phyloP scores from a whole-genome alignment of 108 stramenopile genomes.

The Fragilaria crotonensis region DNA sequence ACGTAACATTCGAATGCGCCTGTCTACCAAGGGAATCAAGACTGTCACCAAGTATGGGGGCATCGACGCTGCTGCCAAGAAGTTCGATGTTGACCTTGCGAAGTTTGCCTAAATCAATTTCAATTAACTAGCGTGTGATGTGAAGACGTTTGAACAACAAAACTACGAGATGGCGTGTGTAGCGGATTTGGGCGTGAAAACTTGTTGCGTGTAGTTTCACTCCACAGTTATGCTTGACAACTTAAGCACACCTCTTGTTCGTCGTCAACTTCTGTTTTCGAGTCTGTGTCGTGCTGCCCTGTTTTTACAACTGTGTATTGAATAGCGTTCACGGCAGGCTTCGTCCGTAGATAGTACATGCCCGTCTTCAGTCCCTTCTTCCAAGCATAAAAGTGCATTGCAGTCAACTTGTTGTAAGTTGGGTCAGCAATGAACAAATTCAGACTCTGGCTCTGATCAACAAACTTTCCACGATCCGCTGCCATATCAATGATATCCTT shows the following conservation, averaged over 20 bases:
- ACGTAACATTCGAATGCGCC: slow-evolving; percentile 72
- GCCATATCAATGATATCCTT: slow-evolving; percentile 93
- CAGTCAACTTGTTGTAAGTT: slow-evolving; percentile 85
- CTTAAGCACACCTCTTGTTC: slow-evolving; percentile 22
- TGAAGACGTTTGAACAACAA: neutral
- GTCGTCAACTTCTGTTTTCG: neutral
- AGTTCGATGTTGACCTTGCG: slow-evolving; percentile 81
- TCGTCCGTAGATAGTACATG: slow-evolving; percentile 95
- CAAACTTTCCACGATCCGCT: slow-evolving; percentile 92
- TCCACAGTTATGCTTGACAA: slow-evolving; percentile 12
- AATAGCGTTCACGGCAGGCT: slow-evolving; percentile 96
- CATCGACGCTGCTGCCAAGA: slow-evolving; percentile 89
- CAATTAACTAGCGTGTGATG: neutral
- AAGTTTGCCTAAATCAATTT: slow-evolving; percentile 64
- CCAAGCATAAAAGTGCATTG: slow-evolving; percentile 99
- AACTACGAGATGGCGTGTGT: neutral
- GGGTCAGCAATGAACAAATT: slow-evolving; percentile 96
- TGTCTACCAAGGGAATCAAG: slow-evolving; percentile 94
- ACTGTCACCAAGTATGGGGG: slow-evolving; percentile 92
- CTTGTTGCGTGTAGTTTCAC: neutral
- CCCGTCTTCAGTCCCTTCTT: slow-evolving; percentile 94
- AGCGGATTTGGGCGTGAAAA: neutral
- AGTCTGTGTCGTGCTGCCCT: slow-evolving; percentile 1
- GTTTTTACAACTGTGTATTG: slow-evolving; percentile 94
- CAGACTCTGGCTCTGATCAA: slow-evolving; percentile 95